Base-by-base conservation (phyloP, 73 alveolate genomes). In the Blepharisma stoltei region DNA sequence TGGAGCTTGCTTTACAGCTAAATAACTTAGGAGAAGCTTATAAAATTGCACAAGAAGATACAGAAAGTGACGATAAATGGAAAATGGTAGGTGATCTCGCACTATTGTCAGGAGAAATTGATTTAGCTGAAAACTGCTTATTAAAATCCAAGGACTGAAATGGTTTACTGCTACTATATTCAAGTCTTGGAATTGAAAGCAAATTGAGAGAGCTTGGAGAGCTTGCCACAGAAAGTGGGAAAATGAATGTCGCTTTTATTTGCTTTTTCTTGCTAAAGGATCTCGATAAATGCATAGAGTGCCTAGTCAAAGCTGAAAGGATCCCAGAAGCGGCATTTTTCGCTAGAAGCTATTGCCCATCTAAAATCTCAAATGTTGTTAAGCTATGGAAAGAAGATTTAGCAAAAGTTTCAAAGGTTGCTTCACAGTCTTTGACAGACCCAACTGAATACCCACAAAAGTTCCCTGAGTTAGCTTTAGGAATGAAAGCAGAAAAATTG, bases 61-160 rank as follows among this genome's bases (percentile, higher is more conserved):
- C 87, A 43, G 71, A 86, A 67, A 88, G 86, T 69, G 84, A 82
- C 7, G 91, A 86, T 44, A 92, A 94, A 85, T 83, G 90, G 78
- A 92, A 94, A 90, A 87, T 87, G 82, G 97, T 95, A n/a, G 97
- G 96, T 54, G 99, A 95, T 81, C 70, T 91, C 50, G 97, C 99
- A 1, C 82, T 95, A 8, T 71, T 88, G 70, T 77, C 84, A 65
- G 99, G 99, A 43, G 89, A 88, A 48, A 82, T 95, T 48, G 81
- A 82, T 50, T 67, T 86, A 20, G 99, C 99, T 44, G 98, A 91
- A 83, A 76, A 79, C 71, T 90, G 96, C 85, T 89, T 88, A 60
- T 67, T 66, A 37, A 73, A 86, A 79, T 88, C 97, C 6, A 78
- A 91, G 55, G 99, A 95, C 87, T 90, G 68, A 80, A 92, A 92